Base-by-base conservation (phyloP, 495 filamentous ascomycete species). In the Aspergillus incahuasiensis region DNA sequence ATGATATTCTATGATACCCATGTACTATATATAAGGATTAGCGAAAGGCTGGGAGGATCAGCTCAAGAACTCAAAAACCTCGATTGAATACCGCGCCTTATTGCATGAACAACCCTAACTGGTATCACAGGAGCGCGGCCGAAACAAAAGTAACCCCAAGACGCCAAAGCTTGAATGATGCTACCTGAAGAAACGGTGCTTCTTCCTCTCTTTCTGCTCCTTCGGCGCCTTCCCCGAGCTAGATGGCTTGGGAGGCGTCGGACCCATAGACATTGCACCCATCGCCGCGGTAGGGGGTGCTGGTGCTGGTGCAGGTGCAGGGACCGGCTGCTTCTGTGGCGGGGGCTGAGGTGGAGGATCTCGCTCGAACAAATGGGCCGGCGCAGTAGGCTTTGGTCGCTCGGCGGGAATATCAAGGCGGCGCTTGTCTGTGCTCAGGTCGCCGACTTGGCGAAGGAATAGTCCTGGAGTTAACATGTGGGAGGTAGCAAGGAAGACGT, bases 401-500 rank as follows among this genome's bases (percentile, higher is more conserved):
- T 97, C 92, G 28, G 84, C 79, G 2, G 94, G 94, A 38, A 97
- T 81, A 62, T 89, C 81, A 12, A 98, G 76, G 13, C 81, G 76
- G 38, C 89, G 76, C 66, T 85, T 86, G 61, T 90, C 89, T 18
- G 80, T 75, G 53, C 85, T 85, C 42, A 97, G 76, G 60, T 92
- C 89, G 34, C 84, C 81, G 5, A 98, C 72, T 62, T 98, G 94
- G 28, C 84, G 78, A 39, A 97, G 66, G 68, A 88, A 98, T 6
- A 95, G 72, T 21, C 78, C 74, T 1, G 94, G 91, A 5, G 82
- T 90, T 20, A 95, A 74, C 88, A 97, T 95, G 68, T 98, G 92
- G 12, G 83, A 88, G 1, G 90, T 92, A n/a, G 85, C 87, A 12
- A 98, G 80, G 71, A 91, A 92, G n/a, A 96, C 78, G 60, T 97